Evolutionary conservation across 495 filamentous ascomycete genomes (phyloP), one percentile per base, ranked within the genome.

Genomic region (Aspergillus avenaceus): DNA sequence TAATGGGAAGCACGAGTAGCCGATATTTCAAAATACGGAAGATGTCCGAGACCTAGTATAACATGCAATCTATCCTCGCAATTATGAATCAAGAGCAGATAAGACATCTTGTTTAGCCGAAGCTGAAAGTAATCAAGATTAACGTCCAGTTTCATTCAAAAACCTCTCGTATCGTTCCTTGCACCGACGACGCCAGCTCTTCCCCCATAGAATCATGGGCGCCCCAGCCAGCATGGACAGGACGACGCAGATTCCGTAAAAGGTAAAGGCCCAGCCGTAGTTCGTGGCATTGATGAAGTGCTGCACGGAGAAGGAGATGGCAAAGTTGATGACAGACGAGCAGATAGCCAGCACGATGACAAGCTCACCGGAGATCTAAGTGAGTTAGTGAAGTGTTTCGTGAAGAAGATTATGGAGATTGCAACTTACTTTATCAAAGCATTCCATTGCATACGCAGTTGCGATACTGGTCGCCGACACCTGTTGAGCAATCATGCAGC

Each of bases 391-490:
- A 26, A 5, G 8, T 34, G 21, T 18, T 21, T 45, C 11, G 18
- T 36, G 32, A 36, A 36, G 12, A 14, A 49, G 32, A 27, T 26
- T 22, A 28, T 18, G n/a, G 5, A 27, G n/a, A 24, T n/a, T 8
- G n/a, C 23, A 18, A 49, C 61, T 38, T 38, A 66, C 63, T 47
- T 54, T 53, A 38, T 67, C 64, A 21, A 66, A 67, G 29, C 62
- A 69, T 38, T 71, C 68, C 61, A 71, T 67, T 1, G 66, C 68
- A 60, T 69, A 71, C 8, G 64, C 64, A 4, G 66, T 67, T n/a
- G 66, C 68, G 43, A 70, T 54, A 49, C 62, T 65, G 16, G 64
- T 65, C 0, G 66, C 58, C 13, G 60, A 61, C 8, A 72, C 66
- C 42, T 72, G 66, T 19, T 70, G 64, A 9, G 67, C 69, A 47